Base-by-base conservation (phyloP, 305 asterid species). In the Solanum hybrid region DNA sequence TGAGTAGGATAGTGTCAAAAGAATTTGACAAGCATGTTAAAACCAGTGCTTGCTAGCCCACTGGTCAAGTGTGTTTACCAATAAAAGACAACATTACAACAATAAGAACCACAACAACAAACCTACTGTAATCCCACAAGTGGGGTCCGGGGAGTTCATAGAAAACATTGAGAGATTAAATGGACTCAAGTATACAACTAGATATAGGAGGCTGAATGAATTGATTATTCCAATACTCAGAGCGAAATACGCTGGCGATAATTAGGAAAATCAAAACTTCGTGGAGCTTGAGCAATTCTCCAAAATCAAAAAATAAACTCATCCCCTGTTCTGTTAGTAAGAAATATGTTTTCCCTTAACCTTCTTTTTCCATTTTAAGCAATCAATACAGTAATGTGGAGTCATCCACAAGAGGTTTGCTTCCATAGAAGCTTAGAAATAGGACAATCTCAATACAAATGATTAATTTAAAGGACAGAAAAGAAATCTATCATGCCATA, bases 1-100 rank as follows among this genome's bases (percentile, higher is more conserved):
- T 26, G 90, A 89, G 89, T 16, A 88, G 51, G 69, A 31, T 9
- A 34, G 80, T 22, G 88, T 56, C 51, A 85, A 85, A 85, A 85
- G 77, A 32, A 20, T 56, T 56, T 32, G 32, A 85, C 7, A 17
- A 56, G 77, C 88, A 85, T 85, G 87, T 76, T 76, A 22, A 78
- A 17, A 78, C 46, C 84, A 78, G 84, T 5, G 5, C 24, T 78
- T 20, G 1, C 46, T 10, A 20, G 84, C 16, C 51, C 51, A 78
- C 13, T 22, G 17, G 84, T 10, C 84, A 78, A 78, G 51, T 78
- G 51, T 34, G 46, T 17, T 20, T 14, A 75, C 12, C 38, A 31
- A 75, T 75, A n/a, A 16, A 73, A 60, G 72, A 8, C 72, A 60
- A 60, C 72, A 60, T 60, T 60, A 22, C 72, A 60, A 60, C 72